Base-by-base conservation (phyloP, 805 yeast species). In the Metschnikowia drakensbergensis region DNA sequence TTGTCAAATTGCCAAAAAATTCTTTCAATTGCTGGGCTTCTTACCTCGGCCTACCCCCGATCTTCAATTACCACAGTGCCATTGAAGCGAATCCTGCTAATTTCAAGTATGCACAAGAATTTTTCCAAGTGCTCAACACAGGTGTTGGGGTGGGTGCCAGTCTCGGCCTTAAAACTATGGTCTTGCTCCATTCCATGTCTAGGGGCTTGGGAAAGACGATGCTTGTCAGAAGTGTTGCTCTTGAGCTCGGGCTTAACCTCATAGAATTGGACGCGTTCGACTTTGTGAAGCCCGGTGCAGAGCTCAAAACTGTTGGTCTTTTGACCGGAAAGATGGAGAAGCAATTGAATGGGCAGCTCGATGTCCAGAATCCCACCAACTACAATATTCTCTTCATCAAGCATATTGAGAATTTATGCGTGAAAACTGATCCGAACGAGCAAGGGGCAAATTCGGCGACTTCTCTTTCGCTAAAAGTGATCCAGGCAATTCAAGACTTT, bases 131-230 rank as follows among this genome's bases (percentile, higher is more conserved):
- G 23, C 59, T 90, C 2, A 63, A 66, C 13, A 81, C 96, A 0
- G 72, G 82, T 3, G 65, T 76, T 35, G 51, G 53, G 3, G 51
- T 52, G 17, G 69, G 53, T 22, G 58, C 71, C 3, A 64, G 63
- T 13, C 60, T 71, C 1, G 64, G 72, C 2, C 58, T 88, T 31
- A 76, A 75, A 42, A 83, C 96, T 0, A 76, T 88, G 0, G 67
- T 90, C 0, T 61, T 90, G 26, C 62, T 94, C 23, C 79, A 77
- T 44, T 88, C 97, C 3, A 68, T 81, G 57, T 77, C 82, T 29
- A 71, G 95, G 46, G 89, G 86, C 6, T 81, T 87, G 5, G 99
- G 99, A 0, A 92, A 92, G 59, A 62, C 86, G 0, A 80, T 84
- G 0, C 59, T 87, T 25, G 80, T 88, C 0, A 64, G 75, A 44